These are phyloP conservation scores for Guadua angustifolia DNA, from an alignment of 176 grass and related monocot species.

Conservation along the genomic window DNA sequence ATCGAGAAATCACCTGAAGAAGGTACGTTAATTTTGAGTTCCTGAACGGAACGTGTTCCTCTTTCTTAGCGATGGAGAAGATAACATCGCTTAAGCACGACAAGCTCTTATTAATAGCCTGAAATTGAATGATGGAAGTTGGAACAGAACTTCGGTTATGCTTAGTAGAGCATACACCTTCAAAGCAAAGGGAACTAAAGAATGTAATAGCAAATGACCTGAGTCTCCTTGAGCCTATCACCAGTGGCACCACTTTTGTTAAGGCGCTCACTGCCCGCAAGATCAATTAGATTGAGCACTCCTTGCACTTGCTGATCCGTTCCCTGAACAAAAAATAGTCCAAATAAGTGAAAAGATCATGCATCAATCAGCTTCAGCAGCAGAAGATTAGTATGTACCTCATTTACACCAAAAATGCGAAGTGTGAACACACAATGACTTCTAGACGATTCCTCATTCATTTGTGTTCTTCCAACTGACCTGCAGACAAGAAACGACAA, in stretches of 20 bases:
- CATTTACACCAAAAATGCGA: constrained; percentile 77
- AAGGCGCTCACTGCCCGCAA: no score
- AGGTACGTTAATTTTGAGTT: constrained; percentile 96
- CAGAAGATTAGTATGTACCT: constrained; percentile 47
- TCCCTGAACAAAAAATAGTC: constrained; percentile 50
- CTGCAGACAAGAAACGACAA: constrained; percentile 44
- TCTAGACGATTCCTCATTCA: constrained; percentile 94
- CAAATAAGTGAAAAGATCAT: not conserved
- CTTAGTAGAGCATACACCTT: no score
- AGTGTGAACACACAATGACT: constrained; percentile 96
- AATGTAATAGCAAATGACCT: no score
- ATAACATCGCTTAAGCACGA: constrained; percentile 90
- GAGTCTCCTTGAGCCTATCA: no score
- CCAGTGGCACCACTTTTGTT: no score
- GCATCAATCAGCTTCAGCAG: not conserved
- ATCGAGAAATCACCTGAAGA: constrained; percentile 61
- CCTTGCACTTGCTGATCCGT: constrained; percentile 96
- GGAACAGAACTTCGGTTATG: not conserved
- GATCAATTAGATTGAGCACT: no score
- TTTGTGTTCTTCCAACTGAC: constrained; percentile 83
- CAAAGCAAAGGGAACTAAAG: no score
- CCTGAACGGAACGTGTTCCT: constrained; percentile 87
- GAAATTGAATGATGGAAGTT: not conserved
- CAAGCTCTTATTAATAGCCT: constrained; percentile 96
- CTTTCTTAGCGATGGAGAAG: constrained; percentile 93